These are phyloP conservation scores for Ophiobolus disseminans DNA, from an alignment of 2,329 filamentous ascomycete genomes.

Conservation along the genomic window DNA sequence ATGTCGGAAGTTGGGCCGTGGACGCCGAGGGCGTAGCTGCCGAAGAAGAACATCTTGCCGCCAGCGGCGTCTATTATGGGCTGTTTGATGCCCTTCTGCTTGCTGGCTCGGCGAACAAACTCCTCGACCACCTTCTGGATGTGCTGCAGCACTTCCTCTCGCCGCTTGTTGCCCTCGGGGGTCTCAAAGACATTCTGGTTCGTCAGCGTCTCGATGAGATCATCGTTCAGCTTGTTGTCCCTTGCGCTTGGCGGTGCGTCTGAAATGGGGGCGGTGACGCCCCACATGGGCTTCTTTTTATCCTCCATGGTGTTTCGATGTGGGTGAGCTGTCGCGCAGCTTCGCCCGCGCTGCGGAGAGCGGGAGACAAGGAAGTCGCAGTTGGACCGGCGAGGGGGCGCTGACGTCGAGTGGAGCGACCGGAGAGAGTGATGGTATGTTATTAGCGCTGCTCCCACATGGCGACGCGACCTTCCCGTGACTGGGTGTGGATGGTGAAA, in stretches of 20 bases:
- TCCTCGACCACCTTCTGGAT: constrained; percentile 82
- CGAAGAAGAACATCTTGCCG: constrained; percentile 94
- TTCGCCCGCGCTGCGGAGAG: constrained; percentile 31
- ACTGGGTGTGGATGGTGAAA: constrained; percentile 20
- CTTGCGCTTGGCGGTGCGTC: constrained; percentile 74
- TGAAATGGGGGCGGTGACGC: constrained; percentile 86
- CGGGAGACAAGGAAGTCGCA: constrained; percentile 20
- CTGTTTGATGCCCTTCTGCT: constrained; percentile 74
- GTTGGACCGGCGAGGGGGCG: constrained; percentile 20
- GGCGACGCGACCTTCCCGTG: constrained; percentile 34
- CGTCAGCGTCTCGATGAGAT: constrained; percentile 83
- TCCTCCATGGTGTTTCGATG: constrained; percentile 39
- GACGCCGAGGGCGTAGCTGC: constrained; percentile 92
- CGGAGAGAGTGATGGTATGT: constrained; percentile 7
- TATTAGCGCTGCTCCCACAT: constrained; percentile 38
- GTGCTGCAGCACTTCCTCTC: constrained; percentile 74
- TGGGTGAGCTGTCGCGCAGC: constrained; percentile 16
- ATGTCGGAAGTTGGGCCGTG: constrained; percentile 96
- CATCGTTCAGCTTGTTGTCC: constrained; percentile 78
- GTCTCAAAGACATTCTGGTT: constrained; percentile 91
- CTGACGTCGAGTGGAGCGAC: constrained; percentile 18
- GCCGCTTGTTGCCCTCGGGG: constrained; percentile 74
- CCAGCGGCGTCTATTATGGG: constrained; percentile 82
- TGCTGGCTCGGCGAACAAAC: constrained; percentile 83
- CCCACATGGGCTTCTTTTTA: constrained; percentile 57